These are phyloP conservation scores for Tolypocladium guangdongense DNA, from an alignment of 2,329 filamentous ascomycete genomes.

Conservation along the genomic window DNA sequence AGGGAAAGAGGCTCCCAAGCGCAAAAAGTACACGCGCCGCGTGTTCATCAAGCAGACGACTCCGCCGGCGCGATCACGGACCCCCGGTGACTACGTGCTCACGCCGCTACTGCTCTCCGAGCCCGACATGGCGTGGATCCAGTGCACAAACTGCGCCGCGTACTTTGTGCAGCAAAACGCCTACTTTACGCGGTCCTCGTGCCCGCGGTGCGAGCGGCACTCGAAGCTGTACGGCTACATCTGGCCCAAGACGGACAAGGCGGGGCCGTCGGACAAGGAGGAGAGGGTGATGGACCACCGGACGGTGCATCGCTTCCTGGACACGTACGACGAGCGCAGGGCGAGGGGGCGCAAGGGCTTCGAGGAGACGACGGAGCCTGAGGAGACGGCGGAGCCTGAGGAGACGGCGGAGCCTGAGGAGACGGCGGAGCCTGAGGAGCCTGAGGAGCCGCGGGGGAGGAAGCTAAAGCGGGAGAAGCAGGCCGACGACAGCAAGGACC, in stretches of 20 bases:
- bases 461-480: slow-evolving; percentile 1
- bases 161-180: slow-evolving; percentile 84
- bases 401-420: slow-evolving; percentile 13
- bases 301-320: slow-evolving; percentile 75
- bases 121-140: slow-evolving; percentile 70
- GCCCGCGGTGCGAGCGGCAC: slow-evolving; percentile 87
- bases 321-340: slow-evolving; percentile 54
- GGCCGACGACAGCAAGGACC: not conserved
- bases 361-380: slow-evolving; percentile 14
- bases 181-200: slow-evolving; percentile 75
- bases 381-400: slow-evolving; percentile 13
- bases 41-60: slow-evolving; percentile 22
- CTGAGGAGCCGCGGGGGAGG: slow-evolving; percentile 1
- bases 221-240: slow-evolving; percentile 89
- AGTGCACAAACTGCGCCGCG: slow-evolving; percentile 72
- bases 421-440: slow-evolving; percentile 13
- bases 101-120: slow-evolving; percentile 67
- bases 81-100: slow-evolving; percentile 72
- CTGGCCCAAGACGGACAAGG: slow-evolving; percentile 90
- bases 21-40: slow-evolving; percentile 22
- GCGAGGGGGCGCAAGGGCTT: slow-evolving; percentile 32
- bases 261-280: slow-evolving; percentile 62
- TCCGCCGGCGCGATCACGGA: slow-evolving; percentile 31
- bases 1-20: slow-evolving; percentile 12
- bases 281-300: slow-evolving; percentile 71